phyloP scores from a whole-genome alignment of 495 filamentous ascomycete genomes.

The Sphaerosporella brunnea region DNA sequence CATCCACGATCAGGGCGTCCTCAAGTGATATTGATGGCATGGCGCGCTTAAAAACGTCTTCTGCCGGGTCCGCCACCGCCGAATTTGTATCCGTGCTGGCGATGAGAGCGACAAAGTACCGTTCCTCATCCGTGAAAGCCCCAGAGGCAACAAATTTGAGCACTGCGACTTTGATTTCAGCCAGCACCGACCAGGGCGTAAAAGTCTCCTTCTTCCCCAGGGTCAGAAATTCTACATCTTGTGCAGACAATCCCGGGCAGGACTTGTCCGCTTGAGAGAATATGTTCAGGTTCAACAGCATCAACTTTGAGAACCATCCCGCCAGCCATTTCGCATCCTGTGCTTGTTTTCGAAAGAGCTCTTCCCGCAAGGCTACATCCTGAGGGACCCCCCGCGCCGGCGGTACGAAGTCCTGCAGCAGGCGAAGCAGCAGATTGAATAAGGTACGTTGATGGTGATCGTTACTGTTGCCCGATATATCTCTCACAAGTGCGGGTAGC shows the following conservation, averaged over 20 bases:
- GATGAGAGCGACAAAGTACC: constrained; percentile 65
- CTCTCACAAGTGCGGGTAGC: constrained; percentile 51
- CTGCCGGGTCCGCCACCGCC: constrained; percentile 57
- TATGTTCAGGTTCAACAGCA: constrained; percentile 39
- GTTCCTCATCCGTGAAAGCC: constrained; percentile 60
- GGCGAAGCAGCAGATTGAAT: constrained; percentile 67
- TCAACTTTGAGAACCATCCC: constrained; percentile 57
- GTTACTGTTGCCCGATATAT: constrained; percentile 48
- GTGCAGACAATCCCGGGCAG: constrained; percentile 50
- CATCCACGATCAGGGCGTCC: constrained; percentile 40
- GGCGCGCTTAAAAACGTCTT: constrained; percentile 68
- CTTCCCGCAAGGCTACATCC: constrained; percentile 47
- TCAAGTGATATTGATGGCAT: constrained; percentile 49
- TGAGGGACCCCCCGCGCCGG: constrained; percentile 62
- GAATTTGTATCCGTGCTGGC: constrained; percentile 69
- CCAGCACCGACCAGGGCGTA: constrained; percentile 20
- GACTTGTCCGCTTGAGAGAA: constrained; percentile 28
- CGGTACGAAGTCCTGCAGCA: constrained; percentile 52
- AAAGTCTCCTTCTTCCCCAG: constrained; percentile 45
- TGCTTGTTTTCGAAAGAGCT: constrained; percentile 39
- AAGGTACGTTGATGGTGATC: constrained; percentile 48
- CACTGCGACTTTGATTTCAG: constrained; percentile 41
- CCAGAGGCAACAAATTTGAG: constrained; percentile 62
- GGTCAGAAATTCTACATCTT: constrained; percentile 58
- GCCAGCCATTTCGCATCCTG: constrained; percentile 61